Base-by-base conservation (phyloP, 2,329 filamentous ascomycete genomes). In the Fusarium devonianum region DNA sequence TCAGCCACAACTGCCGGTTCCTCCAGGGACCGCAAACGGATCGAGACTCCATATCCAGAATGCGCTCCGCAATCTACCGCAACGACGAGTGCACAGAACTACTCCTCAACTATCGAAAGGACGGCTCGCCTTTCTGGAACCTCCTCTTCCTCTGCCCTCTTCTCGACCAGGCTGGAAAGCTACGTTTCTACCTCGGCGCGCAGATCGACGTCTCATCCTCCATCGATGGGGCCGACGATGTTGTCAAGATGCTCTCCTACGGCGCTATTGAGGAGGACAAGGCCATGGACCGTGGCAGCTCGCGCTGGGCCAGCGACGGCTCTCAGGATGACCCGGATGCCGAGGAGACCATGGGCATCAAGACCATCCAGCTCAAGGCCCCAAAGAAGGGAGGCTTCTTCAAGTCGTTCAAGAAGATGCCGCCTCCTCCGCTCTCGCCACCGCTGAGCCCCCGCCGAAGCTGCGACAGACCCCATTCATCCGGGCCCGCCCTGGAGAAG, bases 191-290 rank as follows among this genome's bases (percentile, higher is more conserved):
- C 58, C 71, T 86, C 12, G 81, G 80, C 1, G 81, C 76, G 0
- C 80, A 85, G 53, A 75, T 85, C 40, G 80, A 86, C 53, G 77
- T 83, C 11, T 83, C 81, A 0, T 79, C 79, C 3, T 77, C 76
- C 0, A 73, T 84, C 23, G 75, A 77, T 45, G 76, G 71, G 38
- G 72, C 73, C 22, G 73, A 75, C 4, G 82, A 84, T 49, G 72
- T 84, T 6, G 52, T 85, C 33, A 73, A 72, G 5, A 69, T 83
- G 5, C 62, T 85, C 11, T 76, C 70, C 22, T 71, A 69, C n/a
- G 68, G 73, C 11, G 50, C 60, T 1, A 7, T 13, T 0, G 64
- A 65, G 16, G 60, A 64, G 17, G 62, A 62, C 3, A 64, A 52
- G 35, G n/a, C 21, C 1, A 28, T 28, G 0, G 53, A 56, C 4